phyloP scores from a whole-genome alignment of 2,329 filamentous ascomycete species.

The Corniculantispora saksenae region DNA sequence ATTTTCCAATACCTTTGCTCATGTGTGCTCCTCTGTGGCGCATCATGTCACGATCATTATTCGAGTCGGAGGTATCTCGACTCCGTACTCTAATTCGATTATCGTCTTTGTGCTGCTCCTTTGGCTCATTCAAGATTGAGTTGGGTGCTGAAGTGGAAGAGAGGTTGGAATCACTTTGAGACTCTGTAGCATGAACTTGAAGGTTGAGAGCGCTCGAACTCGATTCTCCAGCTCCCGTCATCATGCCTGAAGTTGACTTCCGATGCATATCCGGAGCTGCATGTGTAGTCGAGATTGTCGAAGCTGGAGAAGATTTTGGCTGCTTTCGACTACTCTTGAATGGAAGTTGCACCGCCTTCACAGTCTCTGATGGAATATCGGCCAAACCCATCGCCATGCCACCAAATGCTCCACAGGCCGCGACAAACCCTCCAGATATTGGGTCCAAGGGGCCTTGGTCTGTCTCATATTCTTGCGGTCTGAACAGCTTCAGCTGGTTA shows the following conservation, averaged over 20 bases:
- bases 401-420: neutral
- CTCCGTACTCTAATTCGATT: neutral
- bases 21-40: neutral
- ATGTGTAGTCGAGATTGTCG: neutral
- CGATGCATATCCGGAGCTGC: neutral
- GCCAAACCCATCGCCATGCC: neutral
- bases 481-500: slow-evolving; percentile 70
- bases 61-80: neutral
- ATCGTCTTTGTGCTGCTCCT: neutral
- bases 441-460: neutral
- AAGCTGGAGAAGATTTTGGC: neutral
- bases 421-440: neutral
- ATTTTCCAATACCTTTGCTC: neutral
- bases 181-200: neutral
- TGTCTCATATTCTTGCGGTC: neutral
- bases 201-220: neutral
- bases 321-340: neutral
- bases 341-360: neutral
- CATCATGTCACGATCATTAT: neutral
- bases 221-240: too few species aligned
- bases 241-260: neutral
- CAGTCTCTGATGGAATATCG: neutral
- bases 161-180: neutral
- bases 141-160: neutral
- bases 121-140: neutral